These are phyloP conservation scores for Austroboletus eburneus DNA, from an alignment of 768 basidiomycete genomes.

Conservation along the genomic window DNA sequence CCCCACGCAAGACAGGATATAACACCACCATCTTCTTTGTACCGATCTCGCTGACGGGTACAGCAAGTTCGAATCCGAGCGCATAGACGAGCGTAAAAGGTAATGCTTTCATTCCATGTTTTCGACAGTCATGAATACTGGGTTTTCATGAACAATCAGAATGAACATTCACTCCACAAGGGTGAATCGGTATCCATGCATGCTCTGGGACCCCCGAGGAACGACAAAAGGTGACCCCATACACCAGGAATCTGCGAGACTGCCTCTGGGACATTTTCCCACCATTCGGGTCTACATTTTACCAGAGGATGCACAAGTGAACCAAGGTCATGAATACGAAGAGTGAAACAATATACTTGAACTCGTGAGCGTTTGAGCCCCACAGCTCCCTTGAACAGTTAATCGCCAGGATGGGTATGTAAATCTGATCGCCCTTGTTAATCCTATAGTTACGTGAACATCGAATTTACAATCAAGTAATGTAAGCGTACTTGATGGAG, in stretches of 20 bases:
- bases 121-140: background rate
- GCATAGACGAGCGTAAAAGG: background rate
- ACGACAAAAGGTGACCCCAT: background rate
- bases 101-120: background rate
- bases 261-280: constrained; percentile 1
- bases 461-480: background rate
- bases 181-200: background rate
- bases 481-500: background rate
- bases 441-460: background rate
- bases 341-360: background rate
- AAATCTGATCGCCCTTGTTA: background rate
- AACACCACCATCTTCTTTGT: background rate
- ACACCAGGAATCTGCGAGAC: background rate
- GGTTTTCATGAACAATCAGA: background rate
- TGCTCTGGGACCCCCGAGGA: background rate
- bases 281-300: background rate
- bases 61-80: background rate
- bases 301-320: background rate
- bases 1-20: background rate
- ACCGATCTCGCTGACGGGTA: background rate
- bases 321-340: background rate
- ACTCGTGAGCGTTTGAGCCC: background rate
- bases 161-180: background rate
- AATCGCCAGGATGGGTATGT: background rate
- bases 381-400: background rate